phyloP scores from a whole-genome alignment of 345 rosid species.

The Passiflora organensis region DNA sequence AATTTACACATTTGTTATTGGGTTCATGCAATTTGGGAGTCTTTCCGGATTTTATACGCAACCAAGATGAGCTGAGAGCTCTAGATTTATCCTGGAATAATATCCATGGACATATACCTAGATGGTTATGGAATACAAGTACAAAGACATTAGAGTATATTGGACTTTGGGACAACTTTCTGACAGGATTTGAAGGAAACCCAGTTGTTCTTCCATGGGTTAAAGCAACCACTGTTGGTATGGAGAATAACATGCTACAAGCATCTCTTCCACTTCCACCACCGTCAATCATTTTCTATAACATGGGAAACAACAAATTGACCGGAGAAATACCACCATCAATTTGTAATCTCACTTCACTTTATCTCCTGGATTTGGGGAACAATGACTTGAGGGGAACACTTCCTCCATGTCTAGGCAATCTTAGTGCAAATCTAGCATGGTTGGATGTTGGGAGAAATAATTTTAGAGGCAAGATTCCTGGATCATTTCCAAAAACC shows the following conservation, averaged over 20 bases:
- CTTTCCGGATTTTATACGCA: background rate
- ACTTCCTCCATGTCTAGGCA: constrained; percentile 22
- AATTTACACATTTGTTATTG: background rate
- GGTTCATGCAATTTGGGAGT: constrained; percentile 23
- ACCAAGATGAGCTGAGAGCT: background rate
- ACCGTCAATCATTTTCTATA: constrained; percentile 13
- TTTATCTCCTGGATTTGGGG: constrained; percentile 9
- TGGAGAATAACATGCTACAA: too few species aligned
- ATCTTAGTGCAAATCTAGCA: background rate
- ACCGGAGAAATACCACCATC: constrained; percentile 16
- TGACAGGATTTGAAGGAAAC: constrained; percentile 20
- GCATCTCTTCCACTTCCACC: constrained; percentile 3
- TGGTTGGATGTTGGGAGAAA: constrained; percentile 17
- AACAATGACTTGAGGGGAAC: constrained; percentile 8
- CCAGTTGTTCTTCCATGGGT: too few species aligned
- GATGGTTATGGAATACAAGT: background rate
- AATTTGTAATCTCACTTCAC: constrained; percentile 11
- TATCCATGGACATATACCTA: constrained; percentile 18
- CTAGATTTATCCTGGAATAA: constrained; percentile 6
- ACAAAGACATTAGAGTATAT: background rate
- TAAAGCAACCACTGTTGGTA: too few species aligned
- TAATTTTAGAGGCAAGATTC: constrained; percentile 4
- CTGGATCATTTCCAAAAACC: background rate
- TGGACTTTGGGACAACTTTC: constrained; percentile 15
- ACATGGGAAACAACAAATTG: too few species aligned